Conservation (phyloP, 2,329 filamentous ascomycete species). For the Xylariaceae sp. region DNA sequence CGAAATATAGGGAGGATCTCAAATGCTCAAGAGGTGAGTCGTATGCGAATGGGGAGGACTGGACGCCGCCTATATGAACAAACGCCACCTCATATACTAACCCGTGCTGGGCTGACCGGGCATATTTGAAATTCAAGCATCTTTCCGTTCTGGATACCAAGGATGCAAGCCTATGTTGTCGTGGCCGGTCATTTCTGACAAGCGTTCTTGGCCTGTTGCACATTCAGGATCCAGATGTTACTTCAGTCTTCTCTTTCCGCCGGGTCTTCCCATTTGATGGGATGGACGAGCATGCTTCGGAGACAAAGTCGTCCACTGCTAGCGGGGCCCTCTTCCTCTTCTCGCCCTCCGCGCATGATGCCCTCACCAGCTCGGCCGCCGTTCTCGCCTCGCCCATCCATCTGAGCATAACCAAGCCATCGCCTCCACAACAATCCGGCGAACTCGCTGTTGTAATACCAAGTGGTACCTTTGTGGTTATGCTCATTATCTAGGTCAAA, state of each 20-base stretch:
- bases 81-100: constrained; percentile 23
- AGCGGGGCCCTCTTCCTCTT: constrained; percentile 40
- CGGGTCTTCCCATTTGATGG: constrained; percentile 63
- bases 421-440: constrained; percentile 70
- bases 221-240: constrained; percentile 11
- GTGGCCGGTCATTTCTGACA: neutral
- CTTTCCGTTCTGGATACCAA: neutral
- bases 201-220: constrained; percentile 11
- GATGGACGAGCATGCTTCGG: constrained; percentile 74
- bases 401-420: constrained; percentile 62
- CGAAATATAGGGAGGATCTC: constrained; percentile 7
- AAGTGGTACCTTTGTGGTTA: constrained; percentile 75
- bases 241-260: constrained; percentile 33
- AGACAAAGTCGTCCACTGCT: constrained; percentile 67
- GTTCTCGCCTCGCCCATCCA: constrained; percentile 44
- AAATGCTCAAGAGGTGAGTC: constrained; percentile 5
- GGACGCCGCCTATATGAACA: constrained; percentile 23
- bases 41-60: constrained; percentile 5
- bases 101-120: constrained; percentile 18
- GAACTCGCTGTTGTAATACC: constrained; percentile 80
- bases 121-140: constrained; percentile 18
- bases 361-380: constrained; percentile 46
- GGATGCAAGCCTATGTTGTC: constrained; percentile 1
- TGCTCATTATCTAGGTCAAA: constrained; percentile 68
- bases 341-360: constrained; percentile 45